Conservation (phyloP, 306 rosid genomes). For the Rubus parviflorus region DNA sequence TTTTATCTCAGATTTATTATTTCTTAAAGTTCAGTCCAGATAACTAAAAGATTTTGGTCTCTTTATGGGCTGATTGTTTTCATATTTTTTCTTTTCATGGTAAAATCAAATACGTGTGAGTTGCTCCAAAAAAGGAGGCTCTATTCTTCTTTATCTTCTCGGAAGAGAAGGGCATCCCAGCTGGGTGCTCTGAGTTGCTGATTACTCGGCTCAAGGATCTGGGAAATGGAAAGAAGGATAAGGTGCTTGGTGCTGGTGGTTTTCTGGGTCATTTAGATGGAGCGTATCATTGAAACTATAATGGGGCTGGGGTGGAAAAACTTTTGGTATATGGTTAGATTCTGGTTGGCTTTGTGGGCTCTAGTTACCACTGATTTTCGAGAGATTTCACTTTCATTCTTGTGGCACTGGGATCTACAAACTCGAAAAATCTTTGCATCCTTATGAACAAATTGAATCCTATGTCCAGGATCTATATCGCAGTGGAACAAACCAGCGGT, state of each 20-base stretch:
- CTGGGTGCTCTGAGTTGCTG: background rate
- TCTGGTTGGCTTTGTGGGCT: background rate
- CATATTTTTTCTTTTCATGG: background rate
- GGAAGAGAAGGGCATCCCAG: background rate
- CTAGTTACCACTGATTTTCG: background rate
- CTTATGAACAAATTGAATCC: background rate
- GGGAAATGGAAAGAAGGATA: background rate
- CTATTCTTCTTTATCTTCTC: background rate
- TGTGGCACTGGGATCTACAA: too few relatives aligned
- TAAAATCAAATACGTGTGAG: background rate
- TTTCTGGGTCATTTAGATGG: background rate
- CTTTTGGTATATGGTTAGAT: background rate
- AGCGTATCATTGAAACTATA: background rate
- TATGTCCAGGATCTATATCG: background rate
- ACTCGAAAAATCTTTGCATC: too few relatives aligned
- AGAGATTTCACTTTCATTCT: too few relatives aligned
- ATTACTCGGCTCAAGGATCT: background rate
- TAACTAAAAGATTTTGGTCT: background rate
- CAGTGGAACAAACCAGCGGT: background rate
- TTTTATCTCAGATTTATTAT: background rate
- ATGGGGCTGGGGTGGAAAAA: background rate
- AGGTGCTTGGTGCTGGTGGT: background rate
- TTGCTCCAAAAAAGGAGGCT: background rate
- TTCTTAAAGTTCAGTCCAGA: background rate
- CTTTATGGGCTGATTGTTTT: background rate